Conservation (phyloP, 2,329 filamentous ascomycete species). For the Dothistroma pini region DNA sequence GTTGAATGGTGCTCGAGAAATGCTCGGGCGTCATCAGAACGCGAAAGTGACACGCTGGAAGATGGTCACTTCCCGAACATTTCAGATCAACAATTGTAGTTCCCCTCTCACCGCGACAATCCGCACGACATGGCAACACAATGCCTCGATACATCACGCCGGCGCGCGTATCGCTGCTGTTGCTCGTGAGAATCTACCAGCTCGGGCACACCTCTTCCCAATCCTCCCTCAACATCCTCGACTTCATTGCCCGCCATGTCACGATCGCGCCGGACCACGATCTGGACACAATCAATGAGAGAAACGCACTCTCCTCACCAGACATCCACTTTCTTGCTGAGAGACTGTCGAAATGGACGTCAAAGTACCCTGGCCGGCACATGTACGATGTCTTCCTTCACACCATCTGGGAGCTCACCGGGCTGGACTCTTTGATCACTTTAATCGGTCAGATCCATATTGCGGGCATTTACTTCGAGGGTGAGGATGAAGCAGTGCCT, state of each 20-base stretch:
- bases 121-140: constrained; percentile 3
- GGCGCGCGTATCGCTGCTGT: constrained; percentile 77
- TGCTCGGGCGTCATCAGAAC: not conserved
- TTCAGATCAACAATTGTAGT: not conserved
- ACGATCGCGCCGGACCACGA: constrained; percentile 17
- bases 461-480: constrained; percentile 39
- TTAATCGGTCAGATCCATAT: constrained; percentile 53
- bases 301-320: constrained; percentile 15
- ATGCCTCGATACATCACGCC: constrained; percentile 88
- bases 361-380: constrained; percentile 65
- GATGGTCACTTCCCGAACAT: not conserved
- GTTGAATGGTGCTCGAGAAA: not conserved
- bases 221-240: constrained; percentile 63
- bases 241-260: constrained; percentile 71
- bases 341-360: constrained; percentile 20
- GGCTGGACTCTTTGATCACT: constrained; percentile 70
- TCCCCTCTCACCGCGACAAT: not conserved
- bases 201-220: constrained; percentile 22
- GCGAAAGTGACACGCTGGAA: not conserved
- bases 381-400: constrained; percentile 84
- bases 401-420: constrained; percentile 79
- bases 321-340: constrained; percentile 19
- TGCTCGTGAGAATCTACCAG: constrained; percentile 73
- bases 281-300: constrained; percentile 13
- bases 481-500: constrained; percentile 39